Conservation (phyloP, 345 rosid genomes). For the Clarkia xantiana region DNA sequence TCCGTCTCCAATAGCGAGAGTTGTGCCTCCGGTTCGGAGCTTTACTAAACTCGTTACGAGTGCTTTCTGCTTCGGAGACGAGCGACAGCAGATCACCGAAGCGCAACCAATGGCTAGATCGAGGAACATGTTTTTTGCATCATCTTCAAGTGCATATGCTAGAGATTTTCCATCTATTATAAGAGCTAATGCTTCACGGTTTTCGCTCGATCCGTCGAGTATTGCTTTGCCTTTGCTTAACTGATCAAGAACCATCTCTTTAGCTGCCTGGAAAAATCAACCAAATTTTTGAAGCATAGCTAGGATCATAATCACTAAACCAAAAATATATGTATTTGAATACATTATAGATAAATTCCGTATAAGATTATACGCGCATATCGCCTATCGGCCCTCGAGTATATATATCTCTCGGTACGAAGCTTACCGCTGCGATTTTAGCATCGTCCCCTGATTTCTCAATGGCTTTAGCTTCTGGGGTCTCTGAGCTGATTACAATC, state of each 20-base stretch:
- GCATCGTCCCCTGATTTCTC: conserved; percentile 69
- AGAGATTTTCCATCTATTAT: conserved; percentile 87
- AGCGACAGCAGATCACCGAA: conserved; percentile 91
- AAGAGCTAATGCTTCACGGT: conserved; percentile 58
- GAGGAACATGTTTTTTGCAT: conserved; percentile 54
- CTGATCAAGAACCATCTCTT: conserved; percentile 47
- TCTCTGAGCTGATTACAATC: conserved; percentile 67
- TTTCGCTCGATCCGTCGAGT: conserved; percentile 34
- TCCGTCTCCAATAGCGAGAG: conserved; percentile 87
- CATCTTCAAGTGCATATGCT: conserved; percentile 62
- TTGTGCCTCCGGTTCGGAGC: conserved; percentile 64
- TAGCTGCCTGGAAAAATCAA: conserved; percentile 36
- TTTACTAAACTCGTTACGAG: conserved; percentile 93
- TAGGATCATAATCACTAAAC: too few species aligned
- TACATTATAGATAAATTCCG: too few species aligned
- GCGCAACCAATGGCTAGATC: conserved; percentile 83
- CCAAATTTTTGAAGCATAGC: too few species aligned
- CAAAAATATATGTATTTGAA: too few species aligned
- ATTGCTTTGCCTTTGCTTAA: conserved; percentile 40
- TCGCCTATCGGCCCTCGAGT: too few species aligned
- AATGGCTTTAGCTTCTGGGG: conserved; percentile 43
- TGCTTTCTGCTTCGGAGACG: conserved; percentile 96
- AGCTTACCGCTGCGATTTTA: conserved; percentile 36
- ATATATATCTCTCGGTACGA: too few species aligned
- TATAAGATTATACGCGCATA: too few species aligned